Conservation (phyloP, 2,329 filamentous ascomycete genomes). For the Cytospora leucostoma region DNA sequence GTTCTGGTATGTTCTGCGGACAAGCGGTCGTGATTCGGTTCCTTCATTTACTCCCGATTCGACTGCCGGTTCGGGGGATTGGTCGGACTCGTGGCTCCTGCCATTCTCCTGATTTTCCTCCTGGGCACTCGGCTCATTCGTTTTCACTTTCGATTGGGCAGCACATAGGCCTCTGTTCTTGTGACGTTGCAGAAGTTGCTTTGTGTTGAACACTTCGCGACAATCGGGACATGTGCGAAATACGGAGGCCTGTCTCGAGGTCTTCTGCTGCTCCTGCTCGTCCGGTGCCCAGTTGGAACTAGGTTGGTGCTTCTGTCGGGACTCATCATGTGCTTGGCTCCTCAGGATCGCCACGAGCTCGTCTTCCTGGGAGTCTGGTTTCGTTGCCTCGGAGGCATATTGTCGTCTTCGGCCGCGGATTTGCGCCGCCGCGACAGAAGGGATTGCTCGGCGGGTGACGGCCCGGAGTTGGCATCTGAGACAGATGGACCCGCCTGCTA, state of each 20-base stretch:
- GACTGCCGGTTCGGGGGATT: background rate
- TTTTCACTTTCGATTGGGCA: background rate
- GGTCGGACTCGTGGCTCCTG: background rate
- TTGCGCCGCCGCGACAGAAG: conserved; percentile 23
- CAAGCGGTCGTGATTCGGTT: background rate
- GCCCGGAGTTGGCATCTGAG: conserved; percentile 42
- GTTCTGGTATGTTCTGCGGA: background rate
- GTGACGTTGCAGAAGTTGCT: background rate
- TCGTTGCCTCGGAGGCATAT: conserved; percentile 24
- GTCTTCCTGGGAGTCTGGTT: background rate
- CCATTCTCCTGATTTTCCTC: background rate
- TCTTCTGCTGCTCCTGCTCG: background rate
- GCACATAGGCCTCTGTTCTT: background rate
- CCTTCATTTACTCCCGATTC: too few relatives aligned
- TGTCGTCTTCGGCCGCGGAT: conserved; percentile 18
- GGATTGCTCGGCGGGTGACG: conserved; percentile 31
- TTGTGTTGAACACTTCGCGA: conserved; percentile 2
- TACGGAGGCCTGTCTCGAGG: background rate
- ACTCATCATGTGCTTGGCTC: background rate
- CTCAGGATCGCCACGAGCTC: background rate
- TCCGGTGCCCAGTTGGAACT: background rate
- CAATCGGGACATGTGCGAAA: conserved; percentile 5
- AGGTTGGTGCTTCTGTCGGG: background rate
- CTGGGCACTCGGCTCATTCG: background rate
- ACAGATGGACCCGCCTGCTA: conserved; percentile 41